phyloP scores from a whole-genome alignment of 1,139 yeast genomes.

The Taphrina pruni region DNA sequence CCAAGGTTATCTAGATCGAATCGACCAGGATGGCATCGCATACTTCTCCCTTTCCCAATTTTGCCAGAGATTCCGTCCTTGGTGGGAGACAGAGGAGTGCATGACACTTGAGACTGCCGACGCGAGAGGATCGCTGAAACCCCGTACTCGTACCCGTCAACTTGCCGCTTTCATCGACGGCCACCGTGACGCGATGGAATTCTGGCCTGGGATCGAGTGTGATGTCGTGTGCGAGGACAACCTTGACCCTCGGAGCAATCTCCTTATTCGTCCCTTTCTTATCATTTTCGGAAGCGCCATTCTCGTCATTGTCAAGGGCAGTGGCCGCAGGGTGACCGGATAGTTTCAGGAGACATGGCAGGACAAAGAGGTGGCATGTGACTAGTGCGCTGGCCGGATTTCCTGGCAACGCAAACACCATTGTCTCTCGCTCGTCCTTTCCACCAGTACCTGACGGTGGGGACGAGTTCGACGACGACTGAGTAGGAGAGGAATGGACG shows the following conservation, averaged over 20 bases:
- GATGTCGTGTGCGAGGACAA: conserved; percentile 49
- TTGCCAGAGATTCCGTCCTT: conserved; percentile 36
- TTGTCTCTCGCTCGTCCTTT: conserved; percentile 44
- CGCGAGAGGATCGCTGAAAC: conserved; percentile 58
- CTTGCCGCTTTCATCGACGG: conserved; percentile 45
- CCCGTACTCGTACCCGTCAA: conserved; percentile 57
- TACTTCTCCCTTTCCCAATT: conserved; percentile 11
- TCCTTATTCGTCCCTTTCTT: conserved; percentile 17
- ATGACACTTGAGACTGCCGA: conserved; percentile 59
- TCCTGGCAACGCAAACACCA: conserved; percentile 60
- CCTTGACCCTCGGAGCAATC: conserved; percentile 5
- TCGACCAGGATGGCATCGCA: conserved; percentile 27
- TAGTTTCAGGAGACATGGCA: conserved; percentile 55
- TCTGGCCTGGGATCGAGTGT: conserved; percentile 59
- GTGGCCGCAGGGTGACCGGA: conserved; percentile 49
- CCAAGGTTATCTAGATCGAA: background rate
- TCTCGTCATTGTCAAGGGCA: background rate
- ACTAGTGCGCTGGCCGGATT: conserved; percentile 62
- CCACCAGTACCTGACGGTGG: background rate
- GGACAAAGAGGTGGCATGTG: conserved; percentile 57
- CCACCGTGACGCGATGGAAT: conserved; percentile 56
- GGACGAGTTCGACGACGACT: background rate
- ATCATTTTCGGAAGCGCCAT: no score
- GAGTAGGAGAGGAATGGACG: no score
- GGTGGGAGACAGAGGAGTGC: conserved; percentile 56